phyloP scores from a whole-genome alignment of 2,329 filamentous ascomycete genomes.

The Arthrobotrys entomopaga region DNA sequence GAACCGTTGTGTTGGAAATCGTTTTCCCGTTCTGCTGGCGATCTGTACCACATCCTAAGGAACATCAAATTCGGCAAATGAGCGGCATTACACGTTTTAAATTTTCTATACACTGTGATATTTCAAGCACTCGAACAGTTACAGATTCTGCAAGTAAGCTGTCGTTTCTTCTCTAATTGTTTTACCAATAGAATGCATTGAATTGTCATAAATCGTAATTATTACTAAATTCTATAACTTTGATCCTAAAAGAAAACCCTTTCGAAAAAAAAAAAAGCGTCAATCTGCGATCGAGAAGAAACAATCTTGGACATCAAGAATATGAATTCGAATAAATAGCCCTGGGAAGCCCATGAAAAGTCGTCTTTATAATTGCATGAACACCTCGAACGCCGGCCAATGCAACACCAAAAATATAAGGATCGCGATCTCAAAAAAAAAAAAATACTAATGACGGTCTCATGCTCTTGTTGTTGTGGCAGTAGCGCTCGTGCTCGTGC shows the following conservation, averaged over 20 bases:
- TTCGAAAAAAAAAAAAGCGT: neutral
- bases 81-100: no score
- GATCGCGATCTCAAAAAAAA: neutral
- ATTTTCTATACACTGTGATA: no score
- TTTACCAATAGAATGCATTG: neutral
- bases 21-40: no score
- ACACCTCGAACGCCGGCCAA: neutral
- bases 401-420: neutral
- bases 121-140: no score
- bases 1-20: no score
- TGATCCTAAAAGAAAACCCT: neutral
- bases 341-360: neutral
- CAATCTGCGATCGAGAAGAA: neutral
- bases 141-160: neutral
- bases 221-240: neutral
- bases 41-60: no score
- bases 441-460: neutral
- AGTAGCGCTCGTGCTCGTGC: neutral
- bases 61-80: no score
- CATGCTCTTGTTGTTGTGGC: neutral
- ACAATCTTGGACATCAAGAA: neutral
- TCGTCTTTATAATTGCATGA: neutral
- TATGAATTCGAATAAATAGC: neutral
- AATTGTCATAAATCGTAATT: slow-evolving; percentile 2
- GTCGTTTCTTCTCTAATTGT: neutral